Evolutionary conservation across 139 green algal genomes (phyloP).

Genomic region (Zygnema cylindricum): DNA sequence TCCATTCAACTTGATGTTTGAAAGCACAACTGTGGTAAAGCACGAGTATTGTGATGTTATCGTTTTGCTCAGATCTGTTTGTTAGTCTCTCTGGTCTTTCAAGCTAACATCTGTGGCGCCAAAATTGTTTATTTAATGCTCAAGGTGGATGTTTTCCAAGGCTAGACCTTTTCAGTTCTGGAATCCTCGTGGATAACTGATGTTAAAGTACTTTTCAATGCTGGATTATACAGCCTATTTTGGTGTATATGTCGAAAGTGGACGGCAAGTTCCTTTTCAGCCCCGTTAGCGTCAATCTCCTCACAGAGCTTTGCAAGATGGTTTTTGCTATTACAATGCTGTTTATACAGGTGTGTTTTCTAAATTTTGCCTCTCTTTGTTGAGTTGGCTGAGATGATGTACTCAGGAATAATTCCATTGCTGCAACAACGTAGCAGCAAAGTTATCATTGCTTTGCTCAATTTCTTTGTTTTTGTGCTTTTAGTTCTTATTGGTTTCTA

Average conservation of each 20-base stretch:
- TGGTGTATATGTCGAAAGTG: constrained; percentile 94
- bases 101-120: neutral
- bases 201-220: neutral
- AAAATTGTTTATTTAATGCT: neutral
- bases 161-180: neutral
- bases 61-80: constrained; percentile 8
- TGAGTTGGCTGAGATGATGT: too few relatives aligned
- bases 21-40: neutral
- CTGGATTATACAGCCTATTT: constrained; percentile 77
- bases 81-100: neutral
- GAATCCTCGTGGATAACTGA: neutral
- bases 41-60: neutral
- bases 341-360: constrained; percentile 61
- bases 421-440: too few relatives aligned
- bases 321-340: constrained; percentile 85
- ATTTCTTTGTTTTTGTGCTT: too few relatives aligned
- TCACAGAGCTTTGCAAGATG: constrained; percentile 87
- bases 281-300: constrained; percentile 90
- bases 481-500: too few relatives aligned
- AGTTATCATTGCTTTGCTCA: too few relatives aligned
- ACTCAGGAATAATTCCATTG: too few relatives aligned
- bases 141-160: neutral
- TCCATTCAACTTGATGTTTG: neutral
- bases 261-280: constrained; percentile 86
- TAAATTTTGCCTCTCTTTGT: too few relatives aligned